These are phyloP conservation scores for Colletotrichum melonis DNA, from an alignment of 2,329 filamentous ascomycete genomes.

Conservation along the genomic window DNA sequence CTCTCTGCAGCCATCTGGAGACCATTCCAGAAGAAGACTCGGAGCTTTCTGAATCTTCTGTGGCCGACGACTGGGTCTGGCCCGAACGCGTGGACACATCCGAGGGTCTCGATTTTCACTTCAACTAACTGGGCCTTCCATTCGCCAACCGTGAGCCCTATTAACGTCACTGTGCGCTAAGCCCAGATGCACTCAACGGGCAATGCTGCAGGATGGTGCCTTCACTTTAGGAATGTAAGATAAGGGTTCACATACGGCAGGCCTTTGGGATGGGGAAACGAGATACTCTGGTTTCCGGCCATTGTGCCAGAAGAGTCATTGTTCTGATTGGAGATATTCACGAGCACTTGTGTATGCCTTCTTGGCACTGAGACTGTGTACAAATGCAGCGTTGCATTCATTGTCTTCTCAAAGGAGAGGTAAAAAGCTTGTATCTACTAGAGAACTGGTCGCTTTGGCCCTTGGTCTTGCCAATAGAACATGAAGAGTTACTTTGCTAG, in stretches of 20 bases:
- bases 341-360: background rate
- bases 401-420: background rate
- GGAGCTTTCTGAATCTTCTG: too few species aligned
- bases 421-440: too few species aligned
- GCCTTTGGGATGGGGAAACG: background rate
- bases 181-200: too few species aligned
- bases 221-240: background rate
- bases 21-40: background rate
- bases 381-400: background rate
- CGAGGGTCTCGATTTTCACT: background rate
- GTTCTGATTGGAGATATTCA: background rate
- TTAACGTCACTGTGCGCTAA: too few species aligned
- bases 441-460: too few species aligned
- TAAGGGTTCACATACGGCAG: background rate
- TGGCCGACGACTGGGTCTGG: background rate
- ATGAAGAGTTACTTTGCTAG: too few species aligned
- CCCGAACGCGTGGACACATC: background rate
- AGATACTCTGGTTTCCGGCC: background rate
- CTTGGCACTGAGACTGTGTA: background rate
- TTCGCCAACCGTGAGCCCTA: background rate
- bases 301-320: background rate
- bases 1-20: too few species aligned
- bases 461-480: background rate
- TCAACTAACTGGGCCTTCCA: constrained; percentile 1
- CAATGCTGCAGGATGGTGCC: too few species aligned